A percentile compares a stretch with the other conserved stretches of the same genome.
These are phyloP conservation scores for Colletotrichum sp. DNA, from an alignment of 2,329 filamentous ascomycete genomes.

Conservation along the genomic window DNA sequence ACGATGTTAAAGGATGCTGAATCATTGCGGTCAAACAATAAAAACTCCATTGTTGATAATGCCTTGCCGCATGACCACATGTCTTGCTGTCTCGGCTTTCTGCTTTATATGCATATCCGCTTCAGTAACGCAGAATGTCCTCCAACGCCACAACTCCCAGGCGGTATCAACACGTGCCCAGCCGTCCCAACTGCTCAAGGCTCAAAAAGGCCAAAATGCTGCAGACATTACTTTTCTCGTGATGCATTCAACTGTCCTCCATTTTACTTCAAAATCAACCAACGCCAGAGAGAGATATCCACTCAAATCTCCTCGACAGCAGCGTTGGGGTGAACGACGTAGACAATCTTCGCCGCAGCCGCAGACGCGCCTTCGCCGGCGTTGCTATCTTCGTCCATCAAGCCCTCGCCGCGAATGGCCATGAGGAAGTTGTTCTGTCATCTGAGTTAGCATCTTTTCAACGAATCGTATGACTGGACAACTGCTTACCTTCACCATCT, in stretches of 20 bases:
- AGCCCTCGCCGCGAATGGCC: slow-evolving; percentile 71
- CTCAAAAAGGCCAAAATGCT: background rate
- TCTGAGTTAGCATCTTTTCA: slow-evolving; percentile 52
- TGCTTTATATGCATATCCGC: background rate
- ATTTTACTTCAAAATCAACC: background rate
- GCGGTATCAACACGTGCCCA: background rate
- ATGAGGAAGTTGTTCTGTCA: slow-evolving; percentile 83
- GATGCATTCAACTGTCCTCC: background rate
- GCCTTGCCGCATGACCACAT: background rate
- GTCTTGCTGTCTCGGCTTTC: background rate
- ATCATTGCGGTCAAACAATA: background rate
- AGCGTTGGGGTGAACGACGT: slow-evolving; percentile 94
- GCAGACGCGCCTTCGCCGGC: slow-evolving; percentile 49
- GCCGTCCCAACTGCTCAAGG: background rate
- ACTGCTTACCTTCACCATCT: slow-evolving; percentile 80
- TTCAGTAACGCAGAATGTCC: background rate
- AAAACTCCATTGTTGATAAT: background rate
- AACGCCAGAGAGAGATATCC: background rate
- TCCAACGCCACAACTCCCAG: slow-evolving; percentile 13
- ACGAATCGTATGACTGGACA: slow-evolving; percentile 39
- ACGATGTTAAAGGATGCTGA: background rate
- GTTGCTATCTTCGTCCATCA: slow-evolving; percentile 47
- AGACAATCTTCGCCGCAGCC: slow-evolving; percentile 64
- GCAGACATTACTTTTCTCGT: slow-evolving; percentile 7
- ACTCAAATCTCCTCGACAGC: slow-evolving; percentile 71